Evolutionary conservation across 2,329 filamentous ascomycete genomes (phyloP).

Genomic region (Scleromitrula shiraiana): DNA sequence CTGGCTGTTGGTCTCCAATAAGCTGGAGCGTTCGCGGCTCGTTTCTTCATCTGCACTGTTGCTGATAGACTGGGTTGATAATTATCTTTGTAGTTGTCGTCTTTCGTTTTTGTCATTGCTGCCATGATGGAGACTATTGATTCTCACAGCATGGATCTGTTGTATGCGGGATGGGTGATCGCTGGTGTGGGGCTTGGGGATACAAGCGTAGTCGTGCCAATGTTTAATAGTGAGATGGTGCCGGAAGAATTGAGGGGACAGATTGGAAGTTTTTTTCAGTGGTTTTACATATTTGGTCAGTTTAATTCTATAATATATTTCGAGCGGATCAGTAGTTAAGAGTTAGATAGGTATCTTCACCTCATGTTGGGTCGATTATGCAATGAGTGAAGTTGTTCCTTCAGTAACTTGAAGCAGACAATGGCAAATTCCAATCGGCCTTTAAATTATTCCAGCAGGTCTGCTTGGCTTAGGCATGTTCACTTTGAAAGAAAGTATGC

Average conservation of each 20-base stretch:
- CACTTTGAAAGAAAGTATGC: slow-evolving; percentile 39
- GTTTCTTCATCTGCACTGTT: slow-evolving; percentile 41
- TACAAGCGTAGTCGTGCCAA: slow-evolving; percentile 36
- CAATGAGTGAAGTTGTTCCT: slow-evolving; percentile 33
- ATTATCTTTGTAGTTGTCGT: slow-evolving; percentile 33
- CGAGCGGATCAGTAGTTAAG: background rate
- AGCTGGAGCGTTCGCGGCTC: slow-evolving; percentile 42
- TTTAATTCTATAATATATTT: slow-evolving; percentile 12
- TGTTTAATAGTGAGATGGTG: slow-evolving; percentile 37
- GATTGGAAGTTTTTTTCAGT: slow-evolving; percentile 31
- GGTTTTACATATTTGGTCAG: slow-evolving; percentile 32
- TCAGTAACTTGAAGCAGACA: slow-evolving; percentile 34
- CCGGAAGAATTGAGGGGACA: slow-evolving; percentile 35
- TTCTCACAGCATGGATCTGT: slow-evolving; percentile 29
- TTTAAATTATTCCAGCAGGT: slow-evolving; percentile 37
- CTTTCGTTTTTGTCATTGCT: slow-evolving; percentile 31
- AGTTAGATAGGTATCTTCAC: slow-evolving; percentile 8
- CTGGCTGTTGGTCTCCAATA: slow-evolving; percentile 43
- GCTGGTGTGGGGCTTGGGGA: slow-evolving; percentile 40
- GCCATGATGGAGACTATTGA: slow-evolving; percentile 38
- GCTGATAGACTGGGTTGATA: slow-evolving; percentile 38
- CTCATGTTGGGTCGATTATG: slow-evolving; percentile 40
- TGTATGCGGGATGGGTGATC: slow-evolving; percentile 40
- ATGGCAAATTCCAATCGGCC: slow-evolving; percentile 42
- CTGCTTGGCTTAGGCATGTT: slow-evolving; percentile 42